A percentile compares a stretch with the other conserved stretches of the same genome.
Conservation (phyloP, 441 rosid species). For the Pelargonium fulgidum region DNA sequence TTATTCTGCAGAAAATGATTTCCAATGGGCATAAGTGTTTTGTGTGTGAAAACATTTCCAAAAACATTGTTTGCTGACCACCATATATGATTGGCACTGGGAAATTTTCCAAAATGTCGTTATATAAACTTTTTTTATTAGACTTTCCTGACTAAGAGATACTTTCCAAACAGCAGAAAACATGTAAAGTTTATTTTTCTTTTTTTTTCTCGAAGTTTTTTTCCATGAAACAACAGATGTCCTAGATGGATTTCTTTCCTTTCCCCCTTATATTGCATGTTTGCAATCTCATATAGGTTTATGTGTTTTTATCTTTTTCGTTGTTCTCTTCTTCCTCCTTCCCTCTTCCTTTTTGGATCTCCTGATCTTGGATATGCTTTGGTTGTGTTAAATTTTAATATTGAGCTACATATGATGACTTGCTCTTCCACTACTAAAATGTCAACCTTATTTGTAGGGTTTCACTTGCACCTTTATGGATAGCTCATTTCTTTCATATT, state of each 20-base stretch:
- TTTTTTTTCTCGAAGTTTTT: no score
- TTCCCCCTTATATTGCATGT: constrained; percentile 3
- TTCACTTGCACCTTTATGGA: no score
- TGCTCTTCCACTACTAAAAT: no score
- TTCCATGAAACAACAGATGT: not conserved
- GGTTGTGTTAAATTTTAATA: not conserved
- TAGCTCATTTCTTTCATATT: no score
- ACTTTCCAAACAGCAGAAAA: not conserved
- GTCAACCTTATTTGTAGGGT: no score
- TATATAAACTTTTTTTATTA: no score
- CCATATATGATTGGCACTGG: not conserved
- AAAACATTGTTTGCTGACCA: not conserved
- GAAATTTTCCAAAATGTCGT: not conserved
- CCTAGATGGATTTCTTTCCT: constrained; percentile 1
- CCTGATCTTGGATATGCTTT: not conserved
- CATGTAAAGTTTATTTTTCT: not conserved
- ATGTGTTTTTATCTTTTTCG: not conserved
- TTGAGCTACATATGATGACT: no score
- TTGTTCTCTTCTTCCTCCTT: not conserved
- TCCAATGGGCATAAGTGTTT: not conserved
- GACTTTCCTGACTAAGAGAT: not conserved
- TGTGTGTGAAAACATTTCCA: not conserved
- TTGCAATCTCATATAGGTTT: not conserved
- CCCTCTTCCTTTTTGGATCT: constrained; percentile 5
- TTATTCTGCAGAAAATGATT: constrained; percentile 8